Percentiles rank a stretch among this genome's conserved stretches.
phyloP scores from a whole-genome alignment of 2,329 filamentous ascomycete genomes.

The Rhexocercosporidium sp. region DNA sequence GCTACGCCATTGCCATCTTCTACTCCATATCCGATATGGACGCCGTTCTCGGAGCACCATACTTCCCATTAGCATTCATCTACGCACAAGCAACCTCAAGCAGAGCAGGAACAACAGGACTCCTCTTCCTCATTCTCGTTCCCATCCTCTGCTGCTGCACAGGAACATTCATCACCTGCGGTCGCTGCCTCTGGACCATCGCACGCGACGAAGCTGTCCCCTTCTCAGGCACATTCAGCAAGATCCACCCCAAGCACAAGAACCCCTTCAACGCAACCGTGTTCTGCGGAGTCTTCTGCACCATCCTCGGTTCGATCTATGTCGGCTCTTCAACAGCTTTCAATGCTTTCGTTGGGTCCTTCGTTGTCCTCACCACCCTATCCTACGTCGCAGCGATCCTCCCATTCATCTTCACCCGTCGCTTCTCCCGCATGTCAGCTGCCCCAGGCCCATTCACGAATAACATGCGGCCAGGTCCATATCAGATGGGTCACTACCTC shows the following conservation, averaged over 20 bases:
- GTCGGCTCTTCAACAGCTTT: slow-evolving; percentile 71
- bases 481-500: slow-evolving; percentile 54
- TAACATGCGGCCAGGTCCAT: slow-evolving; percentile 60
- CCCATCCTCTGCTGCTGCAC: slow-evolving; percentile 57
- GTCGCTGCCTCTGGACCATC: slow-evolving; percentile 68
- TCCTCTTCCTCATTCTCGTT: slow-evolving; percentile 59
- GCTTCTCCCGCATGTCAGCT: slow-evolving; percentile 34
- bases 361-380: slow-evolving; percentile 58
- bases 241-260: slow-evolving; percentile 51
- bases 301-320: slow-evolving; percentile 66
- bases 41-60: slow-evolving; percentile 54
- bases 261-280: slow-evolving; percentile 63
- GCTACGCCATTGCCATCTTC: slow-evolving; percentile 58
- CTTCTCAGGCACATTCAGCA: slow-evolving; percentile 52
- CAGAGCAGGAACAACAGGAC: slow-evolving; percentile 54
- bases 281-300: slow-evolving; percentile 54
- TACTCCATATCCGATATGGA: slow-evolving; percentile 62
- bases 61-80: slow-evolving; percentile 70
- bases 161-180: slow-evolving; percentile 63
- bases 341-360: slow-evolving; percentile 67
- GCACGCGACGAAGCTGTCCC: slow-evolving; percentile 63
- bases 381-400: slow-evolving; percentile 70
- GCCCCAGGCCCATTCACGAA: slow-evolving; percentile 29
- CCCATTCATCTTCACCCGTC: slow-evolving; percentile 55
- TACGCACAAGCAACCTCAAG: slow-evolving; percentile 64